These are phyloP conservation scores for Rhodomyrtus tomentosa DNA, from an alignment of 345 rosid genomes.

Conservation along the genomic window DNA sequence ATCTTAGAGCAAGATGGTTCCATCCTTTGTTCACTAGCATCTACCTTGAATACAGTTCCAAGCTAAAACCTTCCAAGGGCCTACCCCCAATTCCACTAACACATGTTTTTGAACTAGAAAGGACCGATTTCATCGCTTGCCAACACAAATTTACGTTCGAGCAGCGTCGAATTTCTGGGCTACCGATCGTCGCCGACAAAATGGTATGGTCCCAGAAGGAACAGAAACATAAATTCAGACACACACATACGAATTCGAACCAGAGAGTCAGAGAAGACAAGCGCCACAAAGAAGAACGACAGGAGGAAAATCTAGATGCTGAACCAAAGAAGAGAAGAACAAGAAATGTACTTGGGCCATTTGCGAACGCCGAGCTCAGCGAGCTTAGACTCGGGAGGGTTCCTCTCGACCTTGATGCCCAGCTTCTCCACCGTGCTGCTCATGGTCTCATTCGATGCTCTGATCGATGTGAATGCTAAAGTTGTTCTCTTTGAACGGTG, in stretches of 20 bases:
- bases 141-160: not conserved
- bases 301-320: not conserved
- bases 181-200: not conserved
- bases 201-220: not conserved
- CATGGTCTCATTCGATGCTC: slow-evolving; percentile 30
- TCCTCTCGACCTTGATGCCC: slow-evolving; percentile 52
- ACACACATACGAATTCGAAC: not conserved
- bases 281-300: not conserved
- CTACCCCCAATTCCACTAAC: not conserved
- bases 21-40: not conserved
- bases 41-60: not conserved
- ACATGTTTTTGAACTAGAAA: not conserved
- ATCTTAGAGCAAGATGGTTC: not conserved
- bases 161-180: not conserved
- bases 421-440: slow-evolving; percentile 53
- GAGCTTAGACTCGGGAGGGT: slow-evolving; percentile 73
- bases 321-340: not conserved
- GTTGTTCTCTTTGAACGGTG: not conserved
- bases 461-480: not conserved
- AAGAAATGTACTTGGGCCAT: slow-evolving; percentile 58
- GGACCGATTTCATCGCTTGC: not conserved
- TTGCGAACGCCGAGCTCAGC: slow-evolving; percentile 57
- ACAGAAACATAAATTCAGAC: not conserved
- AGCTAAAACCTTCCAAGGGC: not conserved
- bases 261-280: not conserved